Base-by-base conservation (phyloP, 768 basidiomycete genomes). In the Cyathus striatus region DNA sequence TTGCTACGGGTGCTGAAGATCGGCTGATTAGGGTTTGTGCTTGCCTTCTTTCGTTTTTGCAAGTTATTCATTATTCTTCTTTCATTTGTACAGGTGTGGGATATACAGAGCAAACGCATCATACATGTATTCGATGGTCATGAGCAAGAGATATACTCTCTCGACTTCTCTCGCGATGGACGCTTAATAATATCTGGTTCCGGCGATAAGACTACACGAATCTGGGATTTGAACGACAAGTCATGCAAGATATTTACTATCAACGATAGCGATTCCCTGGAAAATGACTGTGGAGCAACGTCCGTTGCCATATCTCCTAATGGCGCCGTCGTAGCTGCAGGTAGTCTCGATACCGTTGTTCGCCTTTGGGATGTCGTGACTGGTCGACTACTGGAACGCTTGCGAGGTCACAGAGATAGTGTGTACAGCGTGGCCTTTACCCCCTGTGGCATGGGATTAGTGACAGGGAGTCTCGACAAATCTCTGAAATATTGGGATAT, bases 1-100 rank as follows among this genome's bases (percentile, higher is more conserved):
- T 97, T 23, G 95, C 95, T 23, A 97, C 95, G 3, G 95, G 95
- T 6, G 92, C 93, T 0, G 95, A 98, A 63, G 95, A 98, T 66
- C 79, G 86, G 46, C 83, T 86, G 57, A 91, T 98, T 55, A 72
- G 95, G 55, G 93, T 94, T 56, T 55, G 79, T 51, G 36, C 37
- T 16, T 10, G 24, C 26, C 0, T 16, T 42, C 33, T 78, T 79
- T 58, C 74, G 73, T 36, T 69, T 47, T 35, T 23, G n/a, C n/a
- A n/a, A n/a, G n/a, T n/a, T n/a, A n/a, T n/a, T n/a, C n/a, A n/a
- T 25, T 38, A 20, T 40, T 32, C 14, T 36, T 42, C 21, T 17
- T 33, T 21, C 24, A 36, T 24, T 26, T 35, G 35, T 33, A 2
- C 38, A 92, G 86, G 87, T 95, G 49, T 95, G 92, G 92, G 90